Evolutionary conservation across 2,329 filamentous ascomycete species (phyloP).

Genomic region (Conoideocrella luteorostrata): DNA sequence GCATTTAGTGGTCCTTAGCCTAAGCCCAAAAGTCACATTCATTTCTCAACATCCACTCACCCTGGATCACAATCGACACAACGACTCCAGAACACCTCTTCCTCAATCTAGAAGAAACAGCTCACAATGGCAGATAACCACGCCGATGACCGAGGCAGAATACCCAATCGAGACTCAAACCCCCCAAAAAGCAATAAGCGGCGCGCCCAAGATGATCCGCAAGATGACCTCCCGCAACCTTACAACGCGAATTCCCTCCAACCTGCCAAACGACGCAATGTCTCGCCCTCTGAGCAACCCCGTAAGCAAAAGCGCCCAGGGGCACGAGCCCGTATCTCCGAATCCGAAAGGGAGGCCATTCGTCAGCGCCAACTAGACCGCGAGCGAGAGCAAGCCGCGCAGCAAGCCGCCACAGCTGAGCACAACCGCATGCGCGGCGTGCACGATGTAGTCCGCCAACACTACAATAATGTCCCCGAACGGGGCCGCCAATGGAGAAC

Average conservation of each 20-base stretch:
- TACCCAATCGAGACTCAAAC: neutral
- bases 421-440: slow-evolving; percentile 44
- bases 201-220: slow-evolving; percentile 26
- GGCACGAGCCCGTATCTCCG: slow-evolving; percentile 59
- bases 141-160: neutral
- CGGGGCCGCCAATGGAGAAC: slow-evolving; percentile 90
- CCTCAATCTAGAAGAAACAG: neutral
- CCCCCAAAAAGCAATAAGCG: slow-evolving; percentile 22
- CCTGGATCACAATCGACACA: neutral
- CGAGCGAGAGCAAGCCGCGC: slow-evolving; percentile 35
- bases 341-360: slow-evolving; percentile 60
- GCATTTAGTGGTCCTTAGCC: too few relatives aligned
- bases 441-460: slow-evolving; percentile 81
- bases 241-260: slow-evolving; percentile 55
- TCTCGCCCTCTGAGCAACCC: slow-evolving; percentile 49
- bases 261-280: slow-evolving; percentile 50
- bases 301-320: slow-evolving; percentile 65
- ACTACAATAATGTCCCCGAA: slow-evolving; percentile 95
- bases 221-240: slow-evolving; percentile 48
- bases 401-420: slow-evolving; percentile 29
- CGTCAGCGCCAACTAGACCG: slow-evolving; percentile 56
- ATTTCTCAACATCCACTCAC: neutral
- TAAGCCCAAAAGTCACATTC: too few relatives aligned
- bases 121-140: slow-evolving; percentile 4
- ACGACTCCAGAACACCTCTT: neutral